A percentile compares a stretch with the other conserved stretches of the same genome.
phyloP scores from a whole-genome alignment of 345 rosid genomes.

The Eucalyptus tenuipes region DNA sequence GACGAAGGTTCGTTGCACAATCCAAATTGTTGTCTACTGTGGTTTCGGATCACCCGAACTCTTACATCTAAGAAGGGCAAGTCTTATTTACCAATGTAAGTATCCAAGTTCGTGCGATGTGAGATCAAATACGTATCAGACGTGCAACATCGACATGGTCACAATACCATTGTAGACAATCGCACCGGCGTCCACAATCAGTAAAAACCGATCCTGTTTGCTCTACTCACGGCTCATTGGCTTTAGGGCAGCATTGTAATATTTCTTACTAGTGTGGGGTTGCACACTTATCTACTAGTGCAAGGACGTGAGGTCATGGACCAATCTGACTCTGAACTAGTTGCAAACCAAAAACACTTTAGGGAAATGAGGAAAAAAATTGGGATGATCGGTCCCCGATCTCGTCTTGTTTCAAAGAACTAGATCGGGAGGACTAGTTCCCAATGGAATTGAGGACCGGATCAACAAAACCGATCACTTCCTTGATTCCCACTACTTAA shows the following conservation, averaged over 20 bases:
- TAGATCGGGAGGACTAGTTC: too few relatives aligned
- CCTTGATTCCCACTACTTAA: too few relatives aligned
- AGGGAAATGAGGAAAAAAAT: too few relatives aligned
- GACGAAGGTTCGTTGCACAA: background rate
- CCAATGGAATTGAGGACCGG: too few relatives aligned
- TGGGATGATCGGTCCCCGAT: too few relatives aligned
- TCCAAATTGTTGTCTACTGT: background rate
- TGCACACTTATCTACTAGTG: background rate
- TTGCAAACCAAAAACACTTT: background rate
- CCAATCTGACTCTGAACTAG: background rate
- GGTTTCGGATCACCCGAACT: background rate
- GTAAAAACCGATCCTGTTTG: background rate
- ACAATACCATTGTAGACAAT: background rate
- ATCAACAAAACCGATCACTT: too few relatives aligned
- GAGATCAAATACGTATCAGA: background rate
- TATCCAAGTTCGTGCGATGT: background rate
- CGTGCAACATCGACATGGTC: background rate
- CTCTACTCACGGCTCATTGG: background rate
- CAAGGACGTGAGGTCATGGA: too few relatives aligned
- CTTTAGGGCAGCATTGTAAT: too few relatives aligned
- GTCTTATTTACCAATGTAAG: background rate
- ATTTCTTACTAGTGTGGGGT: background rate
- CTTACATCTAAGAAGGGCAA: background rate
- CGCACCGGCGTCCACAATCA: background rate
- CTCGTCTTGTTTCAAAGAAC: too few relatives aligned